A percentile compares a stretch with the other conserved stretches of the same genome.
Evolutionary conservation across 257 asterid genomes (phyloP).

Genomic region (Plantago major): DNA sequence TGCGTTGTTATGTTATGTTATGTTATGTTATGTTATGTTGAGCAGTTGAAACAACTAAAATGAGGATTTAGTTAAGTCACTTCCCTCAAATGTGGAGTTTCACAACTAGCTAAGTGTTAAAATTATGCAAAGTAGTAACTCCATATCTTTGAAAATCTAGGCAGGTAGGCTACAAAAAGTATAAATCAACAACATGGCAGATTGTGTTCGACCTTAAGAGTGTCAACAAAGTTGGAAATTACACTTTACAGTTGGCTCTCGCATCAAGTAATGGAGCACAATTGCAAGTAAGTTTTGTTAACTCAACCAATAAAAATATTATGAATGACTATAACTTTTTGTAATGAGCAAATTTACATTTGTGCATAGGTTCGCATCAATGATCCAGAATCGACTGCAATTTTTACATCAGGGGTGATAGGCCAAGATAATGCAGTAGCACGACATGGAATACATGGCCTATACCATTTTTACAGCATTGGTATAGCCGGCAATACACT

Average conservation of each 20-base stretch:
- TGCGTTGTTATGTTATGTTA: no score
- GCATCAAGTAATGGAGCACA: slow-evolving; percentile 55
- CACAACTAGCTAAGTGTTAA: no score
- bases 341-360: no score
- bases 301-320: neutral
- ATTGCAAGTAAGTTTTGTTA: slow-evolving; percentile 37
- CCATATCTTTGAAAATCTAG: slow-evolving; percentile 20
- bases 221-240: slow-evolving; percentile 26
- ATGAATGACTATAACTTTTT: no score
- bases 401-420: slow-evolving; percentile 34
- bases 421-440: slow-evolving; percentile 60
- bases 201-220: slow-evolving; percentile 35
- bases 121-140: no score
- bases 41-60: no score
- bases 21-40: no score
- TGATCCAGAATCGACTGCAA: slow-evolving; percentile 24
- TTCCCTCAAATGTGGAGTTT: no score
- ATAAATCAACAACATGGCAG: slow-evolving; percentile 56
- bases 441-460: slow-evolving; percentile 55
- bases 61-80: no score
- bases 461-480: slow-evolving; percentile 31
- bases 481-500: slow-evolving; percentile 25
- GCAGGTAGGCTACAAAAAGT: slow-evolving; percentile 24
- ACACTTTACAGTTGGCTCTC: slow-evolving; percentile 68
- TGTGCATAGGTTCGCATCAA: slow-evolving; percentile 42